Evolutionary conservation across 140 eudicot genomes (phyloP).

Genomic region (Stevia rebaudiana): DNA sequence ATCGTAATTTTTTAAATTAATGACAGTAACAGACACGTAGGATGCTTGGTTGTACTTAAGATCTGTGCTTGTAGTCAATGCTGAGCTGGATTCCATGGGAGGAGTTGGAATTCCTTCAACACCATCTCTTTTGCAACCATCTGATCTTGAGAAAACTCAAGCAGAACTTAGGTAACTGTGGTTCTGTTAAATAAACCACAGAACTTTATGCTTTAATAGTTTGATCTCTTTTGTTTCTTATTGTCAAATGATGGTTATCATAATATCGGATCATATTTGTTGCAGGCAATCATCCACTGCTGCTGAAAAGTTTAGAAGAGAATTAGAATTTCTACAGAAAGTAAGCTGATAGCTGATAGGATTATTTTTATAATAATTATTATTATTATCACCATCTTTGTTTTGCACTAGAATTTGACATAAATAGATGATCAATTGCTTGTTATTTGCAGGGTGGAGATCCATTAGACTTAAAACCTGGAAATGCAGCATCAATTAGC

Average conservation of each 20-base stretch:
- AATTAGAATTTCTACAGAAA: slow-evolving; percentile 82
- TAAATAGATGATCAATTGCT: slow-evolving; percentile 10
- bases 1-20: slow-evolving; percentile 9
- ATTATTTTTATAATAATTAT: not conserved
- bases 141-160: slow-evolving; percentile 81
- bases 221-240: not conserved
- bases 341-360: slow-evolving; percentile 48
- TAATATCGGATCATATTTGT: not conserved
- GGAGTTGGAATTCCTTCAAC: slow-evolving; percentile 60
- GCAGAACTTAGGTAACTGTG: slow-evolving; percentile 74
- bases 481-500: slow-evolving; percentile 65
- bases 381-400: not conserved
- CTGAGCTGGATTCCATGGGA: slow-evolving; percentile 97
- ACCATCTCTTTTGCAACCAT: slow-evolving; percentile 61
- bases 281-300: slow-evolving; percentile 73
- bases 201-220: not conserved
- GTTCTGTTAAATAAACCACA: slow-evolving; percentile 2
- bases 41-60: slow-evolving; percentile 71
- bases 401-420: slow-evolving; percentile 1
- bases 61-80: slow-evolving; percentile 66
- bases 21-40: slow-evolving; percentile 38
- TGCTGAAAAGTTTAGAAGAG: slow-evolving; percentile 72
- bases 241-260: not conserved
- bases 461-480: slow-evolving; percentile 70
- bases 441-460: slow-evolving; percentile 71